These are phyloP conservation scores for Anthoceros angustus DNA, from an alignment of 225 moss, liverwort and hornwort species.

Conservation along the genomic window DNA sequence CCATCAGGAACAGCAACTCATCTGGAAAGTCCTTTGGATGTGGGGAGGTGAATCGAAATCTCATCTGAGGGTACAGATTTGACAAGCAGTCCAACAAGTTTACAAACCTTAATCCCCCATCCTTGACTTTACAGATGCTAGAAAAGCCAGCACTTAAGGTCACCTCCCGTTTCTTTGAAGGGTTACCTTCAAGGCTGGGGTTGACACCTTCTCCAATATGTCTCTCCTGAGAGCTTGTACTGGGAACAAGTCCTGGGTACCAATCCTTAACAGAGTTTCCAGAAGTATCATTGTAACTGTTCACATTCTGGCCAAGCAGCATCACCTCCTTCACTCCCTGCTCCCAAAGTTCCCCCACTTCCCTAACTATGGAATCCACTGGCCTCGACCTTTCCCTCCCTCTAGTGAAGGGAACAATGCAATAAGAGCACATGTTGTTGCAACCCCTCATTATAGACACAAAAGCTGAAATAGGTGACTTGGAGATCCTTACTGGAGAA, in stretches of 20 bases:
- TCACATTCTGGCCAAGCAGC: conserved; percentile 87
- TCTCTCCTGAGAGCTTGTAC: conserved; percentile 20
- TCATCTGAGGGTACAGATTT: conserved; percentile 56
- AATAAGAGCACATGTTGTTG: conserved; percentile 99
- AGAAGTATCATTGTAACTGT: conserved; percentile 82
- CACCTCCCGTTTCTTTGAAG: conserved; percentile 23
- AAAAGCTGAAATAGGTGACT: conserved; percentile 69
- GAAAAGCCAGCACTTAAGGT: conserved; percentile 80
- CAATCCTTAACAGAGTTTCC: conserved; percentile 34
- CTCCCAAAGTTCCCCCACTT: conserved; percentile 94
- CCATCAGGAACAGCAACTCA: conserved; percentile 74
- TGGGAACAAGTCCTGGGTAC: conserved; percentile 25
- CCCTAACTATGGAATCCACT: conserved; percentile 66
- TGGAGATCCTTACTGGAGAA: conserved; percentile 82
- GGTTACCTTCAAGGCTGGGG: conserved; percentile 13
- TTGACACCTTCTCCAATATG: conserved; percentile 11
- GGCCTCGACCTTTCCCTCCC: conserved; percentile 89
- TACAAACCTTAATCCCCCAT: conserved; percentile 65
- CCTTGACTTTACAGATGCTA: conserved; percentile 66
- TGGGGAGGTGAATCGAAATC: conserved; percentile 87
- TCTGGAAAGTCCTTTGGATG: conserved; percentile 96
- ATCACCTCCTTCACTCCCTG: conserved; percentile 94
- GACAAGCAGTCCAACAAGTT: conserved; percentile 78
- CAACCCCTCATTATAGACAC: conserved; percentile 98
- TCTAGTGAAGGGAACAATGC: conserved; percentile 90